These are phyloP conservation scores for Vaccinium vitisidaea DNA, from an alignment of 148 eudicot genomes.

Conservation along the genomic window DNA sequence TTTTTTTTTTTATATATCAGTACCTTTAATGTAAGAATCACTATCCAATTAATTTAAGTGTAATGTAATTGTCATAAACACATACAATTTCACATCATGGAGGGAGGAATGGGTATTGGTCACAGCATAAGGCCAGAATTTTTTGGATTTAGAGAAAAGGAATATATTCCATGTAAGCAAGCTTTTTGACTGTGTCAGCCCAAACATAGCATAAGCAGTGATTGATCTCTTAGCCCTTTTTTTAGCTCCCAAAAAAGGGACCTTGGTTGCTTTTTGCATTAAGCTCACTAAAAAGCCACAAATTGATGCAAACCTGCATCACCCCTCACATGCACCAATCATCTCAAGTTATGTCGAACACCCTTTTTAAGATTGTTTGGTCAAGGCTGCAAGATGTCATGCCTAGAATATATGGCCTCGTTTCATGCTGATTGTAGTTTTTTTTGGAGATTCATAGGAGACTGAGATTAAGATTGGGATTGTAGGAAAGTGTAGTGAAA, in stretches of 20 bases:
- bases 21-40: no score
- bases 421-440: no score
- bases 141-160: background rate
- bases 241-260: background rate
- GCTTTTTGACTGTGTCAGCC: conserved; percentile 23
- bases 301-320: conserved; percentile 1
- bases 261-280: conserved; percentile 2
- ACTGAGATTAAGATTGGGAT: no score
- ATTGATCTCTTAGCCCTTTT: conserved; percentile 6
- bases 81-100: background rate
- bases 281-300: background rate
- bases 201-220: conserved; percentile 15
- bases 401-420: background rate
- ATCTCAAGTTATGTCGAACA: background rate
- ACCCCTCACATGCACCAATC: conserved; percentile 8
- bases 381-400: background rate
- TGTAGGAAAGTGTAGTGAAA: no score
- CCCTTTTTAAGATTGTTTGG: background rate
- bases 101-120: background rate
- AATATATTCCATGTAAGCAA: conserved; percentile 19
- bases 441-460: no score
- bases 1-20: no score
- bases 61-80: no score
- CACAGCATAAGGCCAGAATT: background rate
- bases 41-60: no score